Percentiles rank a stretch among this genome's conserved stretches.
Conservation (phyloP, 192 early-diverging fungal species). For the Backusella australiensis region DNA sequence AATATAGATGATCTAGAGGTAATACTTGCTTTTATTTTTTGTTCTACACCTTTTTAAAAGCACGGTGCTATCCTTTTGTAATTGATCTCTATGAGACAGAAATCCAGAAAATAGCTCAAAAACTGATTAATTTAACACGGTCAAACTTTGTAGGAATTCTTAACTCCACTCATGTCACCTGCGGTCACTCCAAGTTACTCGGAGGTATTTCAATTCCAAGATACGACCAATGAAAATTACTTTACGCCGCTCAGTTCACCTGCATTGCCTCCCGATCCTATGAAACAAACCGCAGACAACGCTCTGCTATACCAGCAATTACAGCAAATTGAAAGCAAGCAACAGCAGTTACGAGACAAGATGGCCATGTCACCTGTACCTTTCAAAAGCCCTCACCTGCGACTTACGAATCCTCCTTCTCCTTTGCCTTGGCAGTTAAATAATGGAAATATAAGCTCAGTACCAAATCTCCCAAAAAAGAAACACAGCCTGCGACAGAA, state of each 20-base stretch:
- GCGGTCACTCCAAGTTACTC: slow-evolving; percentile 55
- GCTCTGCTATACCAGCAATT: slow-evolving; percentile 18
- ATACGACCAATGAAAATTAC: slow-evolving; percentile 25
- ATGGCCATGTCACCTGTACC: not conserved
- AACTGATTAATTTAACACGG: not conserved
- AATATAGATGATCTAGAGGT: not conserved
- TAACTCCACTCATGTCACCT: slow-evolving; percentile 65
- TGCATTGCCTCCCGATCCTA: slow-evolving; percentile 42
- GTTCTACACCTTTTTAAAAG: not conserved
- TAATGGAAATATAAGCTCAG: not conserved
- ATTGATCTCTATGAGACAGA: not conserved
- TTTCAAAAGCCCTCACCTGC: not conserved
- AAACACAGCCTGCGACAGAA: slow-evolving; percentile 14
- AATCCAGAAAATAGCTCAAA: not conserved
- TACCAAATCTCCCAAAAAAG: not conserved
- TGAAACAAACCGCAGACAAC: not conserved
- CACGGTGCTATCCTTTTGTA: not conserved
- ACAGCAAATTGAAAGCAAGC: slow-evolving; percentile 13
- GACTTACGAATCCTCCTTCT: not conserved
- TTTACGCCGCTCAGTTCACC: slow-evolving; percentile 64
- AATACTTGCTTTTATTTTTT: not conserved
- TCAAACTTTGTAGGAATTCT: slow-evolving; percentile 17
- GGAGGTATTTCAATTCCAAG: slow-evolving; percentile 11
- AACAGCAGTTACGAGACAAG: not conserved
- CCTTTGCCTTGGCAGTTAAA: not conserved